Conservation (phyloP, 805 yeast genomes). For the Yarrowia sp. region DNA sequence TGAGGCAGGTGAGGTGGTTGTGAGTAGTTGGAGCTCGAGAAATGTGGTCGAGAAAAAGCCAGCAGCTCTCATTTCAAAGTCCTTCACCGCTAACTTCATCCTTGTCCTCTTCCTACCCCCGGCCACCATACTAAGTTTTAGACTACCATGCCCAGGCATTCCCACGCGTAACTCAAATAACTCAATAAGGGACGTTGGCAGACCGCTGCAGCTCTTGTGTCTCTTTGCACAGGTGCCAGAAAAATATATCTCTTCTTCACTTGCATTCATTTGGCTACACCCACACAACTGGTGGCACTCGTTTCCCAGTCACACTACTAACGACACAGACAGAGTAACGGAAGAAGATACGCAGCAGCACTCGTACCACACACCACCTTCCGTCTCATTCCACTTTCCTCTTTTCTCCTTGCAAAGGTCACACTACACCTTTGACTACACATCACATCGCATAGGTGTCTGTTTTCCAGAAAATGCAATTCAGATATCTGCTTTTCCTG, state of each 20-base stretch:
- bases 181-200: constrained; percentile 16
- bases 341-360: background rate
- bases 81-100: too few relatives aligned
- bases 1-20: background rate
- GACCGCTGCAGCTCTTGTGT: constrained; percentile 22
- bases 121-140: background rate
- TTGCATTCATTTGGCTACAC: constrained; percentile 25
- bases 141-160: constrained; percentile 35
- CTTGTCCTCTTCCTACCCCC: too few relatives aligned
- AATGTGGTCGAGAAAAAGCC: too few relatives aligned
- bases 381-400: background rate
- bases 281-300: constrained; percentile 15
- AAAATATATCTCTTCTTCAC: constrained; percentile 26
- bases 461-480: constrained; percentile 12
- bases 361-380: background rate
- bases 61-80: too few relatives aligned
- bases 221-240: constrained; percentile 15
- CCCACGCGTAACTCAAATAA: constrained; percentile 37
- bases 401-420: background rate
- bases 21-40: too few relatives aligned
- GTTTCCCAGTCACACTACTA: constrained; percentile 30
- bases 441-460: constrained; percentile 9
- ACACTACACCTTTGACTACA: background rate
- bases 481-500: constrained; percentile 30
- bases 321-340: constrained; percentile 6